phyloP scores from a whole-genome alignment of 352 stramenopile species.

The Globisporangium canariense region DNA sequence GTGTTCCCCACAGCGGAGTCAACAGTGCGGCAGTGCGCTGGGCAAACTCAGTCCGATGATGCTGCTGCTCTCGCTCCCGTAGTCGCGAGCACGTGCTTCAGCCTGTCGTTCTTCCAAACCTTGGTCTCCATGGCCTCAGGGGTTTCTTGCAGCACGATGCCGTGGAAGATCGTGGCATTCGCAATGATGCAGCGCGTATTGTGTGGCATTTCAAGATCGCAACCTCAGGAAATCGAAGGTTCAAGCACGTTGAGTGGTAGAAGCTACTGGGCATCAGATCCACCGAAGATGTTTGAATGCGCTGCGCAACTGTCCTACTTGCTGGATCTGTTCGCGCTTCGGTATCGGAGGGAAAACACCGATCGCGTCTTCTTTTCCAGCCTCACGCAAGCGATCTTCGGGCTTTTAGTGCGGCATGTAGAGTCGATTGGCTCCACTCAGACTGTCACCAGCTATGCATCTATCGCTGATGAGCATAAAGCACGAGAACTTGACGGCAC shows the following conservation, averaged over 20 bases:
- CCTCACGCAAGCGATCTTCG: constrained; percentile 28
- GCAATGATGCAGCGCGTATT: constrained; percentile 22
- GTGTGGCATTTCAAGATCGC: neutral
- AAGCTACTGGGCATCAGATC: constrained; percentile 6
- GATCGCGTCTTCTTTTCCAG: constrained; percentile 33
- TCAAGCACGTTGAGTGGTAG: neutral
- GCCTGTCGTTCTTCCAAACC: constrained; percentile 25
- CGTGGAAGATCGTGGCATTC: constrained; percentile 34
- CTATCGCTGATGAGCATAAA: neutral
- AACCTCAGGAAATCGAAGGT: neutral
- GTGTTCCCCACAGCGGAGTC: constrained; percentile 17
- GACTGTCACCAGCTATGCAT: too few relatives aligned
- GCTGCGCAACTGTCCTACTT: constrained; percentile 25
- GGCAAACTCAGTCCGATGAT: neutral
- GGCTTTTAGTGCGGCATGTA: constrained; percentile 26
- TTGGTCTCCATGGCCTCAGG: constrained; percentile 22
- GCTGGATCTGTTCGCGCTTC: constrained; percentile 28
- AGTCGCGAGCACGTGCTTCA: constrained; percentile 17
- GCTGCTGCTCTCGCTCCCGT: neutral
- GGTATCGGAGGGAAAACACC: constrained; percentile 28
- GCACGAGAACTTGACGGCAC: neutral
- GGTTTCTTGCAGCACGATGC: neutral
- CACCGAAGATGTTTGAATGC: constrained; percentile 1
- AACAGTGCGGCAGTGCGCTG: neutral
- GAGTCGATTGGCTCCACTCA: constrained; percentile 6